phyloP scores from a whole-genome alignment of 164 flowering plant species.

The Litsea cubeba region DNA sequence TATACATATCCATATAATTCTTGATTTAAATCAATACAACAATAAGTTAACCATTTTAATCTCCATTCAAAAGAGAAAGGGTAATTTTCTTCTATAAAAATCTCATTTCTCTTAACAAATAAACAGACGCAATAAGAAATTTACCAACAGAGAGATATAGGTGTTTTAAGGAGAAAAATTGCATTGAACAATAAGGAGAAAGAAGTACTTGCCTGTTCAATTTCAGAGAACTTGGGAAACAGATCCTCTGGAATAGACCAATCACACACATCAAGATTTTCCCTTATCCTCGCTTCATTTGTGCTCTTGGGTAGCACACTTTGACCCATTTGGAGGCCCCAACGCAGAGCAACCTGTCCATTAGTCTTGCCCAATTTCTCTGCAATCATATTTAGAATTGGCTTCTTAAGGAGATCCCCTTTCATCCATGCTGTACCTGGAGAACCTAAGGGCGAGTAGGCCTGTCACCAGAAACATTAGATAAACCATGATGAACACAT shows the following conservation, averaged over 20 bases:
- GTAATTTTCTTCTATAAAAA: too few species aligned
- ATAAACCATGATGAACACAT: not conserved
- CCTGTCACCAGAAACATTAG: constrained; percentile 34
- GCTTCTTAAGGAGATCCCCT: constrained; percentile 54
- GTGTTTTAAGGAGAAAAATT: too few species aligned
- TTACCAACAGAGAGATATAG: not conserved
- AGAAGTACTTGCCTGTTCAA: constrained; percentile 53
- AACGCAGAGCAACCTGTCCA: constrained; percentile 70
- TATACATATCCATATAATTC: too few species aligned
- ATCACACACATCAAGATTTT: constrained; percentile 57
- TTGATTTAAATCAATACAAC: too few species aligned
- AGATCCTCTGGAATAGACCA: constrained; percentile 81
- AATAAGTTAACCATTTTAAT: too few species aligned
- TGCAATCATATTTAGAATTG: constrained; percentile 41
- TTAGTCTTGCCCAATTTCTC: constrained; percentile 71
- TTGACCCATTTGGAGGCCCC: constrained; percentile 85
- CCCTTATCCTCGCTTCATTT: constrained; percentile 52
- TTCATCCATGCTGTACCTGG: constrained; percentile 43
- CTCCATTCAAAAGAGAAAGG: too few species aligned
- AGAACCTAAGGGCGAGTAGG: constrained; percentile 77
- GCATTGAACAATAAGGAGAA: not conserved
- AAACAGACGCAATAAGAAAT: not conserved
- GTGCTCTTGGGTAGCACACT: constrained; percentile 83
- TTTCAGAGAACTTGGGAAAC: constrained; percentile 50
- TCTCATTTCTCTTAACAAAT: not conserved